These are phyloP conservation scores for Penicillium sp. DNA, from an alignment of 2,329 filamentous ascomycete species.

Conservation along the genomic window DNA sequence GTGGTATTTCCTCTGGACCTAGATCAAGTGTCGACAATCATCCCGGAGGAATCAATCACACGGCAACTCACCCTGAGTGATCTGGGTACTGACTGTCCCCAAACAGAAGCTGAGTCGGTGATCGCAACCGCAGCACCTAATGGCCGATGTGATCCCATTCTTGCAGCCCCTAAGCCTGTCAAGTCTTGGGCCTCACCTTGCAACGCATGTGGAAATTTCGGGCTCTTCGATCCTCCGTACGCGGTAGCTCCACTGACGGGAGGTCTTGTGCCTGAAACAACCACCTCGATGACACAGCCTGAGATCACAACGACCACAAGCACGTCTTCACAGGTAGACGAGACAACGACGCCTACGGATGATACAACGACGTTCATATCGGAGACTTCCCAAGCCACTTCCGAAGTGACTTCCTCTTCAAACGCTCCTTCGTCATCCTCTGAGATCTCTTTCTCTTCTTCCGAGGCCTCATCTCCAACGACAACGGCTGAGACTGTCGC, in stretches of 20 bases:
- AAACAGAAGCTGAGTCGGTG: slow-evolving; percentile 11
- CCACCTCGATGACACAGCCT: slow-evolving; percentile 4
- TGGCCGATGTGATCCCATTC: slow-evolving; percentile 15
- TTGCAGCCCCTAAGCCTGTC: slow-evolving; percentile 14
- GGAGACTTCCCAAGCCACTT: background rate
- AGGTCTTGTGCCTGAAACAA: slow-evolving; percentile 12
- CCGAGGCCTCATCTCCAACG: background rate
- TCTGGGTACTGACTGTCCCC: slow-evolving; percentile 17
- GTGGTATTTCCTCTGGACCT: slow-evolving; percentile 15
- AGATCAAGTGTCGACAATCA: slow-evolving; percentile 16
- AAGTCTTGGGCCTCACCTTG: slow-evolving; percentile 20
- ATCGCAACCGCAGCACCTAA: slow-evolving; percentile 12
- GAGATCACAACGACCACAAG: background rate
- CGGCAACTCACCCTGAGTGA: slow-evolving; percentile 16
- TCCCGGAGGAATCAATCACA: slow-evolving; percentile 7
- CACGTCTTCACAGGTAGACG: background rate
- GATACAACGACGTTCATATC: background rate
- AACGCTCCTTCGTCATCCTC: background rate
- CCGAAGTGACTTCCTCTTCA: background rate
- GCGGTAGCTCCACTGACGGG: slow-evolving; percentile 14
- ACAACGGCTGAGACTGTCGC: background rate
- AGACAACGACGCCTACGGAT: background rate
- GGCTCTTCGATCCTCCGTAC: slow-evolving; percentile 18
- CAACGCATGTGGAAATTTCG: slow-evolving; percentile 16
- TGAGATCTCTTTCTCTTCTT: background rate